Conservation (phyloP, 176 grass and related monocot genomes). For the Eleusine indica region DNA sequence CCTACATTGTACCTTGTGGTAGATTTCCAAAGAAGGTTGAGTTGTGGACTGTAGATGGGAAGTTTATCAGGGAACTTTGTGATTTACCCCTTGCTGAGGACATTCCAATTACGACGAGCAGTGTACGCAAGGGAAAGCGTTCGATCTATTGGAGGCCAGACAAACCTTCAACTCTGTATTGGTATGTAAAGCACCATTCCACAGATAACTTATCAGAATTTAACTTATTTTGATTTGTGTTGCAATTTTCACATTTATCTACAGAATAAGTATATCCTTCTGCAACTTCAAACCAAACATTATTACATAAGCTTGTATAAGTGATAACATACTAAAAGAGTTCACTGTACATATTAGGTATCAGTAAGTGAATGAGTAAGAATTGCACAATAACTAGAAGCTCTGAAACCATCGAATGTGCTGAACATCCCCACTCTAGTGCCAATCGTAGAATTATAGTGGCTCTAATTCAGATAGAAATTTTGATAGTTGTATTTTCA, state of each 20-base stretch:
- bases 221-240: slow-evolving; percentile 10
- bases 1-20: slow-evolving; percentile 83
- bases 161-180: slow-evolving; percentile 84
- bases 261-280: not conserved
- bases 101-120: slow-evolving; percentile 90
- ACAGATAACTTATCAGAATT: not conserved
- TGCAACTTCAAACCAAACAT: not conserved
- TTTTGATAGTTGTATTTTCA: not conserved
- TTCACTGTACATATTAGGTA: not conserved
- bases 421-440: not conserved
- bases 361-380: not conserved
- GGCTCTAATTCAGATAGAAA: not conserved
- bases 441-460: not conserved
- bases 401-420: not conserved
- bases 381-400: not conserved
- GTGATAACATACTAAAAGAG: not conserved
- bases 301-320: not conserved
- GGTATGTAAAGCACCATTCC: slow-evolving; percentile 55
- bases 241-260: not conserved
- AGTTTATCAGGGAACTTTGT: slow-evolving; percentile 90
- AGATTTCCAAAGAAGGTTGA: slow-evolving; percentile 97
- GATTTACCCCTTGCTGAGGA: slow-evolving; percentile 94
- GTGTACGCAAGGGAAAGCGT: slow-evolving; percentile 87
- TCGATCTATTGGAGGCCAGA: slow-evolving; percentile 95
- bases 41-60: slow-evolving; percentile 82